Evolutionary conservation across 2,329 filamentous ascomycete species (phyloP).

Genomic region (Verticillium tricorpus): DNA sequence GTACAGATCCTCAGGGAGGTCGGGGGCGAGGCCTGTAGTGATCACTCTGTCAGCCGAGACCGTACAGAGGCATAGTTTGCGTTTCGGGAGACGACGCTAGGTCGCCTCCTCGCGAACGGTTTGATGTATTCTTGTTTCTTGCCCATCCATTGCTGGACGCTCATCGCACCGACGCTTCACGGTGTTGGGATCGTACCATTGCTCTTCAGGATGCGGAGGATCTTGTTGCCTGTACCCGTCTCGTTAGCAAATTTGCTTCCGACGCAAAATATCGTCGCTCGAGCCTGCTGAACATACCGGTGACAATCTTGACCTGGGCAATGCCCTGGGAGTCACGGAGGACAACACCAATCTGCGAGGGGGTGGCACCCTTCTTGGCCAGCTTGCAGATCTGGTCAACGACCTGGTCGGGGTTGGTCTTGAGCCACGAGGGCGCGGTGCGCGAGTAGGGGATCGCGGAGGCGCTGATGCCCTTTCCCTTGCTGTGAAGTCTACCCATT

Average conservation of each 20-base stretch:
- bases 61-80: conserved; percentile 72
- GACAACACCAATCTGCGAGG: conserved; percentile 98
- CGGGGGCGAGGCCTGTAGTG: conserved; percentile 88
- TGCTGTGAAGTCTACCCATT: conserved; percentile 98
- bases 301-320: conserved; percentile 96
- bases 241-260: conserved; percentile 29
- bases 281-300: conserved; percentile 59
- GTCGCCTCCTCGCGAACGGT: conserved; percentile 8
- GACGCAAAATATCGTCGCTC: not conserved
- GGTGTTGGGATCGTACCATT: conserved; percentile 70
- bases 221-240: conserved; percentile 86
- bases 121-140: not conserved
- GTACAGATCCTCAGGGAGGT: conserved; percentile 99
- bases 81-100: conserved; percentile 5
- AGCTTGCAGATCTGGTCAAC: conserved; percentile 99
- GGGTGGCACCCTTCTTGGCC: conserved; percentile 97
- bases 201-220: conserved; percentile 97
- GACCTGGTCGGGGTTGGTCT: conserved; percentile 97
- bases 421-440: conserved; percentile 88
- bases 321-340: conserved; percentile 98
- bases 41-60: conserved; percentile 94
- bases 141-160: not conserved
- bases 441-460: conserved; percentile 97
- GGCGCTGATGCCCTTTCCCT: conserved; percentile 98
- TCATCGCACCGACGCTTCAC: conserved; percentile 9